A percentile compares a stretch with the other conserved stretches of the same genome.
These are phyloP conservation scores for Citrullus colocynthis DNA, from an alignment of 306 rosid species.

Conservation along the genomic window DNA sequence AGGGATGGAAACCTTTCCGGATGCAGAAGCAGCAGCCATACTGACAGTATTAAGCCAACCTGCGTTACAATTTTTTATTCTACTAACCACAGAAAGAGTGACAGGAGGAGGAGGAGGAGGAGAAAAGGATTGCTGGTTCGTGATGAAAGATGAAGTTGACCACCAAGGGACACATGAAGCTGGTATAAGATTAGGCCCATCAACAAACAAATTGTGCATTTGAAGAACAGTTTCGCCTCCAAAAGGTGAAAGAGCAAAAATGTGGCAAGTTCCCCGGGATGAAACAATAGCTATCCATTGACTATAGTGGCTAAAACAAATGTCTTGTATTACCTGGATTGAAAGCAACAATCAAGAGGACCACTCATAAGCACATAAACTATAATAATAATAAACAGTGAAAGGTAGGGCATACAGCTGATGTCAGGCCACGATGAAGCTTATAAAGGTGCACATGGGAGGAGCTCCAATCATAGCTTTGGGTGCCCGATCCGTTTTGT, in stretches of 20 bases:
- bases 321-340: constrained; percentile 78
- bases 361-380: constrained; percentile 15
- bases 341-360: constrained; percentile 15
- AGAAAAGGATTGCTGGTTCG: constrained; percentile 47
- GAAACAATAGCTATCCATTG: constrained; percentile 83
- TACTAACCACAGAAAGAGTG: constrained; percentile 83
- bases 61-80: constrained; percentile 62
- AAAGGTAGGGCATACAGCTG: constrained; percentile 54
- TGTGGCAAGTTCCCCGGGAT: constrained; percentile 76
- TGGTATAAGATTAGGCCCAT: constrained; percentile 53
- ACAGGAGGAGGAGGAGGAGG: constrained; percentile 58
- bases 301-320: constrained; percentile 71
- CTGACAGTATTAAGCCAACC: constrained; percentile 90
- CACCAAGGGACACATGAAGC: constrained; percentile 73
- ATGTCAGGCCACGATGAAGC: constrained; percentile 87
- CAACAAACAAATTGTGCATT: constrained; percentile 42
- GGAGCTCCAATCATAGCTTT: constrained; percentile 51
- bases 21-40: constrained; percentile 76
- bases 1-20: constrained; percentile 61
- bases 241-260: constrained; percentile 70
- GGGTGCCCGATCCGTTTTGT: constrained; percentile 45
- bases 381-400: constrained; percentile 7
- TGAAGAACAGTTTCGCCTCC: constrained; percentile 78
- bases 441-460: constrained; percentile 86
- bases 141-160: constrained; percentile 56